Base-by-base conservation (phyloP, 2,329 filamentous ascomycete species). In the Chaetomiaceae sp. region DNA sequence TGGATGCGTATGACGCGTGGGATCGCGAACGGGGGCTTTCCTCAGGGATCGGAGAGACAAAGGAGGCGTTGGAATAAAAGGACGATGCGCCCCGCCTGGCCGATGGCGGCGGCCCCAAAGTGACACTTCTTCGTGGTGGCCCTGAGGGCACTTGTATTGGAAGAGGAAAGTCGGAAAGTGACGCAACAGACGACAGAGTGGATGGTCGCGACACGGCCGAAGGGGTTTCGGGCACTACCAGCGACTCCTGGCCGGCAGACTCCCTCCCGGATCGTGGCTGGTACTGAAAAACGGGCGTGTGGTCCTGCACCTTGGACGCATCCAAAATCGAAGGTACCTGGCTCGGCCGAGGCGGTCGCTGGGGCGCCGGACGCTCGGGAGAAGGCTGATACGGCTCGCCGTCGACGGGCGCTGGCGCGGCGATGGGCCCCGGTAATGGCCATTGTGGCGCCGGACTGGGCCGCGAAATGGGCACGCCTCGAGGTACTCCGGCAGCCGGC, bases 21-120 rank as follows among this genome's bases (percentile, higher is more conserved):
- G 83, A 82, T 50, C 76, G 72, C 3, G 77, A 72, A 22, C 77
- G 74, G 0, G 80, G 76, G 58, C 78, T 81, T 65, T 91, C 87
- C 67, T 91, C 88, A 0, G 84, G 85, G 49, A 91, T 91, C 0
- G 88, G 87, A 0, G 87, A 87, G 23, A 91, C 85, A 55, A 78
- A 85, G 0, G 85, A 87, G 12, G 75, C 71, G 59, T 77, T 80
- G 3, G 85, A 87, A 62, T 87, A 85, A 56, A 84, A 85, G 0
- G 82, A 83, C 0, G 82, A 85, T 25, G 76, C 77, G 1, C 82
- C 82, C 60, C 82, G 73, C 61, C 83, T 75, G 3, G 81, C 75
- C 12, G 78, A 81, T 3, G 82, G 82, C 0, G 83, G 83, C 17
- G 82, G 82, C 3, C 82, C 82, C 12, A 84, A 66, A 46, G 72